Conservation (phyloP, 371 early-diverging fungal genomes). For the Mucor mucedo region DNA sequence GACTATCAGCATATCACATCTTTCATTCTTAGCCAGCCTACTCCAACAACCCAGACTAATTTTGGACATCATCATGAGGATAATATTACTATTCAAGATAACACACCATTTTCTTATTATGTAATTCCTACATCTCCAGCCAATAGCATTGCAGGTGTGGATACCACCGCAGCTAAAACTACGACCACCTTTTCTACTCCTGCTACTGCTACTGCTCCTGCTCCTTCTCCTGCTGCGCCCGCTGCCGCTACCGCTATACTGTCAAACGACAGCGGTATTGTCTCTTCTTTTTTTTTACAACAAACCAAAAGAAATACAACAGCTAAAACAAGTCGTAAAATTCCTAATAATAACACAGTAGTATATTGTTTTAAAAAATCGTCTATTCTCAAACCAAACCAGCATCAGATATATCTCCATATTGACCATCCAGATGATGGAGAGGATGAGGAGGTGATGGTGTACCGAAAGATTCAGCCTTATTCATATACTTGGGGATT, state of each 20-base stretch:
- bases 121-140: constrained; percentile 8
- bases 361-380: constrained; percentile 39
- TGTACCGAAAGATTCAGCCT: constrained; percentile 44
- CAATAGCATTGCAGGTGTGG: constrained; percentile 10
- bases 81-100: neutral
- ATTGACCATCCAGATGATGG: constrained; percentile 10
- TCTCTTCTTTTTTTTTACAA: constrained; percentile 15
- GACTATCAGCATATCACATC: constrained; percentile 18
- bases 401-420: constrained; percentile 37
- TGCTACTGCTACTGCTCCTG: neutral
- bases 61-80: constrained; percentile 21
- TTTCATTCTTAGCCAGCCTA: constrained; percentile 26
- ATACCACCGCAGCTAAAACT: neutral
- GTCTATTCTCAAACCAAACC: constrained; percentile 36
- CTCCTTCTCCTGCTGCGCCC: neutral
- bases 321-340: neutral
- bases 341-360: constrained; percentile 21
- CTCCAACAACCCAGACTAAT: constrained; percentile 23
- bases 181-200: neutral
- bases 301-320: neutral
- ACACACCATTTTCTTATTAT: neutral
- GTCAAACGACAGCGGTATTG: constrained; percentile 17
- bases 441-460: constrained; percentile 31
- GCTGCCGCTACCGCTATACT: constrained; percentile 14
- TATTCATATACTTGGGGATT: constrained; percentile 50